Conservation (phyloP, 192 early-diverging fungal species). For the Dissophora globulifera region DNA sequence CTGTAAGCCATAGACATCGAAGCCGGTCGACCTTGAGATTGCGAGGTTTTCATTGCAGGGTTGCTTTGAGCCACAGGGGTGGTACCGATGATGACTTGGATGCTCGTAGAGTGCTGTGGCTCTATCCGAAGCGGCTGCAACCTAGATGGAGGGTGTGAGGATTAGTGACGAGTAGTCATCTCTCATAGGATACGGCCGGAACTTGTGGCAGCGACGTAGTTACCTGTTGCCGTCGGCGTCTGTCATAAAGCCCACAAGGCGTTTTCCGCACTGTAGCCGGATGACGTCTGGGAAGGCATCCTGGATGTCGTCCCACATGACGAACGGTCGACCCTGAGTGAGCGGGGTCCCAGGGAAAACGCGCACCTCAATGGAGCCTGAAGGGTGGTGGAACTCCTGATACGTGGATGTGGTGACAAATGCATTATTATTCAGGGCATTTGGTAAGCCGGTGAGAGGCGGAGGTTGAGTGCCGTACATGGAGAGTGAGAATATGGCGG, state of each 20-base stretch:
- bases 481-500: too few relatives aligned
- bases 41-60: too few relatives aligned
- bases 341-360: background rate
- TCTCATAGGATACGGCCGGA: background rate
- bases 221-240: conserved; percentile 4
- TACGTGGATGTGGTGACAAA: too few relatives aligned
- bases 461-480: too few relatives aligned
- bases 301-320: background rate
- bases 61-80: too few relatives aligned
- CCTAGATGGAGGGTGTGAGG: background rate
- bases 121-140: conserved; percentile 7
- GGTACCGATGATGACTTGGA: too few relatives aligned
- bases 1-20: too few relatives aligned
- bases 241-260: background rate
- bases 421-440: too few relatives aligned
- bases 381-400: too few relatives aligned
- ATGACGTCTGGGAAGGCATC: background rate
- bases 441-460: too few relatives aligned
- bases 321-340: background rate
- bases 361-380: too few relatives aligned
- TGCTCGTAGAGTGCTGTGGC: conserved; percentile 1
- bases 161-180: background rate
- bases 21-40: too few relatives aligned
- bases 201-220: background rate
- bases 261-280: conserved; percentile 1